Evolutionary conservation across 2,329 filamentous ascomycete species (phyloP), one percentile per base, ranked within the genome.

Genomic region (Monilinia fructicola): DNA sequence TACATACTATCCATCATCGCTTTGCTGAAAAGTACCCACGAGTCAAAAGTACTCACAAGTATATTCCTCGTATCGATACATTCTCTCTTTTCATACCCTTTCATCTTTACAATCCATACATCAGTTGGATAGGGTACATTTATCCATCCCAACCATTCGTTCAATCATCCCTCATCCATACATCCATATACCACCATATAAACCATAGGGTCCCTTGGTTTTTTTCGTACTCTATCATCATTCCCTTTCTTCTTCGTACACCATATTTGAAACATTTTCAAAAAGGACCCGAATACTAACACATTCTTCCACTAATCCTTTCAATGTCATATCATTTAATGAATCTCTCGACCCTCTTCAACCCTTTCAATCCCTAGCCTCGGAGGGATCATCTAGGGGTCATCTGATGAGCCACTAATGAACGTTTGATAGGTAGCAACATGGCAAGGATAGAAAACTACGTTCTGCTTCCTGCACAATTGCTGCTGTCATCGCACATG

Each of bases 401-500:
- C 58, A 61, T 61, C 58, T 61, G 58, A 61, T 50, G 58, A 59
- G 48, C 26, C 38, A 28, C 56, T 59, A 42, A 48, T 35, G 58
- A 61, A 52, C 28, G 58, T 61, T 46, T 61, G 58, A 60, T 50
- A 60, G 58, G 58, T 60, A 60, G 58, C 21, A 61, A 61, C 21
- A 61, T 40, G 50, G 58, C 58, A 61, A 50, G 58, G 58, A 35
- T 61, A 14, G 10, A 38, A 21, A 50, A 61, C 28, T 60, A 50
- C n/a, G 26, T 21, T 26, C 44, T 60, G 44, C 58, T 38, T 50
- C 44, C 58, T 61, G 58, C 58, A 61, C 58, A 14, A 63, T 42
- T 42, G 18, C 50, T 63, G 38, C 35, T 60, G 58, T 66, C 55
- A 66, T 61, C 55, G 38, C 38, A 53, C 64, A 66, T 61, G 46